Conservation (phyloP, 2,329 filamentous ascomycete species). For the Curvularia lunata region DNA sequence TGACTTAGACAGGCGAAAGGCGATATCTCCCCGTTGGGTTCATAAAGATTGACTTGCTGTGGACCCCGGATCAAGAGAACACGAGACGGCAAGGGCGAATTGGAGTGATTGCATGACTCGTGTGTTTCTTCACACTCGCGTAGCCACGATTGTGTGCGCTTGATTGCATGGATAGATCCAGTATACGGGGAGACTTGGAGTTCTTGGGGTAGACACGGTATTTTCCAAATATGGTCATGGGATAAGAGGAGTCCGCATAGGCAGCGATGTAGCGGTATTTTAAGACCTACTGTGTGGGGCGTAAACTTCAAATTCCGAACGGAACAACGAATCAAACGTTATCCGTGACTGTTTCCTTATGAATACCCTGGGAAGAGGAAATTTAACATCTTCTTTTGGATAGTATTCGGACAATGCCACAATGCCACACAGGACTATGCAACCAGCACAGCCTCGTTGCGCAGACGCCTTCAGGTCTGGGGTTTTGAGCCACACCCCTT, state of each 20-base stretch:
- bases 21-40: background rate
- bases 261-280: background rate
- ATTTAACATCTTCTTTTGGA: background rate
- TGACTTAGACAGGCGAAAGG: slow-evolving; percentile 12
- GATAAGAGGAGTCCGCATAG: background rate
- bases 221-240: background rate
- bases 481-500: background rate
- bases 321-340: too few species aligned
- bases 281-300: background rate
- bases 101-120: background rate
- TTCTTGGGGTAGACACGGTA: background rate
- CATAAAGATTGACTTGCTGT: background rate
- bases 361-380: background rate
- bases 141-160: background rate
- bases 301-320: background rate
- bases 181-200: background rate
- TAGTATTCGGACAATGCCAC: background rate
- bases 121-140: background rate
- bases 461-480: background rate
- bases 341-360: background rate
- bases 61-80: slow-evolving; percentile 4
- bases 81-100: slow-evolving; percentile 1
- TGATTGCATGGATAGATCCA: background rate
- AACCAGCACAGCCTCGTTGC: slow-evolving; percentile 9
- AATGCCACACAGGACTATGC: slow-evolving; percentile 2